Evolutionary conservation across 352 stramenopile species (phyloP).

Genomic region (Phytophthora foliorum): DNA sequence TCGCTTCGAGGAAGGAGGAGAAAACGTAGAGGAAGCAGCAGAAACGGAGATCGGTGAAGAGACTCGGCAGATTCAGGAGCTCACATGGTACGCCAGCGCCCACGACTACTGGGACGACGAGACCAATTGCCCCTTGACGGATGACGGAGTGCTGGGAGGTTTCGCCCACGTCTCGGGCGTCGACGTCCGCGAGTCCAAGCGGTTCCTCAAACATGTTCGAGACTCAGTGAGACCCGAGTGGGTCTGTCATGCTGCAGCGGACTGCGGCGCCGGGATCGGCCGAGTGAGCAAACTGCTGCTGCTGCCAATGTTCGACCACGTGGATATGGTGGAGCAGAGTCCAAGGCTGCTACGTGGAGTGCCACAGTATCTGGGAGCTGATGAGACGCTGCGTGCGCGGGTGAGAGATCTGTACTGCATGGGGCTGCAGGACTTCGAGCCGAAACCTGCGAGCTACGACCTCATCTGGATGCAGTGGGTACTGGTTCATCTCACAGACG

Average conservation of each 20-base stretch:
- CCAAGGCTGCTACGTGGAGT: slow-evolving; percentile 90
- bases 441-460: slow-evolving; percentile 84
- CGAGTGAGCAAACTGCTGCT: slow-evolving; percentile 96
- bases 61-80: slow-evolving; percentile 20
- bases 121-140: slow-evolving; percentile 91
- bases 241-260: slow-evolving; percentile 56
- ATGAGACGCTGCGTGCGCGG: slow-evolving; percentile 40
- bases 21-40: slow-evolving; percentile 1
- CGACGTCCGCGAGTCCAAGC: slow-evolving; percentile 83
- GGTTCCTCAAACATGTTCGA: slow-evolving; percentile 59
- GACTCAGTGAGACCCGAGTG: slow-evolving; percentile 57
- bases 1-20: slow-evolving; percentile 7
- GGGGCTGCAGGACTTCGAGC: slow-evolving; percentile 93
- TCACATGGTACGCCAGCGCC: slow-evolving; percentile 77
- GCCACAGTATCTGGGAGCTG: slow-evolving; percentile 88
- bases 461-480: slow-evolving; percentile 99
- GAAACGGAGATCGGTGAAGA: neutral
- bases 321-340: slow-evolving; percentile 97
- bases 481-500: slow-evolving; percentile 95
- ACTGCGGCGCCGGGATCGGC: slow-evolving; percentile 95
- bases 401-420: slow-evolving; percentile 91
- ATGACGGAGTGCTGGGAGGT: slow-evolving; percentile 95
- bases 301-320: slow-evolving; percentile 85
- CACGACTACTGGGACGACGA: slow-evolving; percentile 90
- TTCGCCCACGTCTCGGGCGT: slow-evolving; percentile 87